A percentile compares a stretch with the other conserved stretches of the same genome.
Evolutionary conservation across 1,284 basidiomycete species (phyloP).

Genomic region (Trametes versicolor): DNA sequence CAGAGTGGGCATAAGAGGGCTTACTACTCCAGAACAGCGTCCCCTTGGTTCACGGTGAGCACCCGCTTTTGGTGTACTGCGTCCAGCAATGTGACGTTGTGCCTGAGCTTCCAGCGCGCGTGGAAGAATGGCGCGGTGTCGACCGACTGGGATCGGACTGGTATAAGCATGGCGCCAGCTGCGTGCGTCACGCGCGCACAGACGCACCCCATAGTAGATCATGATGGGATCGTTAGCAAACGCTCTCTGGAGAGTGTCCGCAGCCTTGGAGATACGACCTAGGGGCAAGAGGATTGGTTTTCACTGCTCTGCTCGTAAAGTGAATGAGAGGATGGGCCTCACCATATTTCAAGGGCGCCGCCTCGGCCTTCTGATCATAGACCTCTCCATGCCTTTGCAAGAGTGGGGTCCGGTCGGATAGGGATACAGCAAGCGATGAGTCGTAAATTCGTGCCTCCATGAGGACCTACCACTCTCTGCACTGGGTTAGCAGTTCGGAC

Average conservation of each 20-base stretch:
- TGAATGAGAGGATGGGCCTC: not conserved
- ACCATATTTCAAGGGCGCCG: conserved; percentile 10
- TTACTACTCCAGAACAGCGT: conserved; percentile 7
- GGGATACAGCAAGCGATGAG: not conserved
- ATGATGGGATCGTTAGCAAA: conserved; percentile 10
- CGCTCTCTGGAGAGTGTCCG: conserved; percentile 10
- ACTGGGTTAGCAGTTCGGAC: too few species aligned
- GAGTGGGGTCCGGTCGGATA: conserved; percentile 1
- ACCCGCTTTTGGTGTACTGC: conserved; percentile 6
- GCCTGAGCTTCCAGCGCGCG: conserved; percentile 12
- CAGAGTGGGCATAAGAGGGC: not conserved
- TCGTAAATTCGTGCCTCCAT: not conserved
- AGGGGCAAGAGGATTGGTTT: not conserved
- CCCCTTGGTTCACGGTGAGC: conserved; percentile 9
- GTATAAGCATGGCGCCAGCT: not conserved
- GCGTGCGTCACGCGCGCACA: not conserved
- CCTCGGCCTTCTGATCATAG: not conserved
- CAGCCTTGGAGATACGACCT: conserved; percentile 4
- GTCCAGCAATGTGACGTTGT: conserved; percentile 1
- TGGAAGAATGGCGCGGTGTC: conserved; percentile 14
- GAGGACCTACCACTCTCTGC: too few species aligned
- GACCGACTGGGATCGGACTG: not conserved
- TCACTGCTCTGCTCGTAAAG: too few species aligned
- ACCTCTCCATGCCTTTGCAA: not conserved
- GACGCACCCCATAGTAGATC: conserved; percentile 12